Evolutionary conservation across 768 basidiomycete genomes (phyloP), one percentile per base, ranked within the genome.

Genomic region (Lactarius psammicola): DNA sequence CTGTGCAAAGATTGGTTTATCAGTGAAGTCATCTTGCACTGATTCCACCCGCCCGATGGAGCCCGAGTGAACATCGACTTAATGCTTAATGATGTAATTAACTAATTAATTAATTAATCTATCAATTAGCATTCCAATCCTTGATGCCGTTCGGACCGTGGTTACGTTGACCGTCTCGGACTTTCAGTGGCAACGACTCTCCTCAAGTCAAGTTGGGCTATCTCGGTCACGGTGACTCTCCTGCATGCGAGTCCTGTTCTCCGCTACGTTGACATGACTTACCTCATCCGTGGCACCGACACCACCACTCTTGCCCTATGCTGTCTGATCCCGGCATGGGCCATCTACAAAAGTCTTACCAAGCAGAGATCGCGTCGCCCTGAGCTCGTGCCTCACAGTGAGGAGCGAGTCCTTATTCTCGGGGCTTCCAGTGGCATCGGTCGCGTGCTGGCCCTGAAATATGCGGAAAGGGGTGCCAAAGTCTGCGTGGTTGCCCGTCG

Each of bases 361-460:
- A 63, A 67, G 4, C 31, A 33, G 42, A 53, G 30, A 13, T 71
- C 69, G 0, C 72, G 63, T 46, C 79, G 83, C 34, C 73, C 73
- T 3, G 59, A 66, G 30, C 78, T 76, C 61, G 69, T 89, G 9
- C 71, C 78, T 9, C 77, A 74, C n/a, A 62, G 61, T 1, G 67
- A 79, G 2, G 94, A 96, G 73, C 85, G 92, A 0, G 88, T 95
- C 7, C 74, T 97, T 2, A 79, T 97, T 56, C 75, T 97, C 8
- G 95, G 95, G 6, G 93, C 89, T 1, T 89, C 91, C 2, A 88
- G 88, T 56, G 95, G 95, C 0, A 86, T 96, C 30, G 95, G 95
- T 1, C 81, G 83, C 51, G 79, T 82, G 4, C 78, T 95, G 53
- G 92, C 92, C 1, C 78, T 80, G 15, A 77, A 82, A 67, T 95